Evolutionary conservation across 371 early-diverging fungal species (phyloP).

Genomic region (Lichtheimia hyalospora): DNA sequence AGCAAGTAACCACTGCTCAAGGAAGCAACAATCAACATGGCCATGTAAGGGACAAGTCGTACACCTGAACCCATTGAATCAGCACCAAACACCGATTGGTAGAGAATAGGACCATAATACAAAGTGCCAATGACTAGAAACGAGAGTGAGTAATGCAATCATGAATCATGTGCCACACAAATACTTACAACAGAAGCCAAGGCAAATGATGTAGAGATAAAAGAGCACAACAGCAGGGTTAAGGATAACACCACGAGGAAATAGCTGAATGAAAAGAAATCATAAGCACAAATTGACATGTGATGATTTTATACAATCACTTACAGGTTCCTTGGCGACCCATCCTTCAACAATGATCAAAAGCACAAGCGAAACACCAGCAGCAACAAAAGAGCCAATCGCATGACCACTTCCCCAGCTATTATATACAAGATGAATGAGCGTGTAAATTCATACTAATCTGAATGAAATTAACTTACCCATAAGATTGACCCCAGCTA

Average conservation of each 20-base stretch:
- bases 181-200: constrained; percentile 59
- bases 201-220: constrained; percentile 41
- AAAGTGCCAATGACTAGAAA: constrained; percentile 56
- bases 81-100: constrained; percentile 48
- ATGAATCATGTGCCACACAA: neutral
- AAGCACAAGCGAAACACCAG: constrained; percentile 12
- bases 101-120: constrained; percentile 70
- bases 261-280: constrained; percentile 1
- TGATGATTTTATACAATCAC: constrained; percentile 8
- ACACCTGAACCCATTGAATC: constrained; percentile 44
- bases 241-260: constrained; percentile 13
- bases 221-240: constrained; percentile 12
- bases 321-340: constrained; percentile 24
- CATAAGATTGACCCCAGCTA: constrained; percentile 42
- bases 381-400: constrained; percentile 18
- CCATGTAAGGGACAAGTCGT: constrained; percentile 48
- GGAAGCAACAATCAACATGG: constrained; percentile 36
- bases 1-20: constrained; percentile 28
- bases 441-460: neutral
- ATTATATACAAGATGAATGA: neutral
- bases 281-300: neutral
- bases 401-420: constrained; percentile 16
- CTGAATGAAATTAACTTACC: neutral
- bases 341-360: constrained; percentile 24
- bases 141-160: neutral